Conservation (phyloP, 352 stramenopile species). For the Phytopythium delawarense region DNA sequence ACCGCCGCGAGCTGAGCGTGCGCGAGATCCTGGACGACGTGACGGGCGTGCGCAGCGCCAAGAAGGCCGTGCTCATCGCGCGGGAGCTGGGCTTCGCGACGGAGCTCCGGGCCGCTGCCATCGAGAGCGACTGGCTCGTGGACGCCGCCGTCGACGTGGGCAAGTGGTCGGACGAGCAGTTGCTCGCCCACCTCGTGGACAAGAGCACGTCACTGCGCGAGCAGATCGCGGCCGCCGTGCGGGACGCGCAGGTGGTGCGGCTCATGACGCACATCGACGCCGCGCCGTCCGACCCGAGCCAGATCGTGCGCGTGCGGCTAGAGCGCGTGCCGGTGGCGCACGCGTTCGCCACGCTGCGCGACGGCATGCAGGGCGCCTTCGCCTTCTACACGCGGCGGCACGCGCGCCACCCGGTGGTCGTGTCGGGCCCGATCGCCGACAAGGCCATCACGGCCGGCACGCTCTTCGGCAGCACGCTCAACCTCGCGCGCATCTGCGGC, state of each 20-base stretch:
- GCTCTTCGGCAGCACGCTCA: slow-evolving; percentile 75
- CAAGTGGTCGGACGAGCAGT: slow-evolving; percentile 44
- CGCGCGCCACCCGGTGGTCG: slow-evolving; percentile 65
- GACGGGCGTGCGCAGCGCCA: slow-evolving; percentile 83
- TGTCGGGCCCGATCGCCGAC: slow-evolving; percentile 78
- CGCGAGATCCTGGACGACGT: slow-evolving; percentile 91
- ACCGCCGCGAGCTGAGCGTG: slow-evolving; percentile 47
- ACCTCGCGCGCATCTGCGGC: slow-evolving; percentile 67
- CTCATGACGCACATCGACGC: slow-evolving; percentile 60
- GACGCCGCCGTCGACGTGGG: slow-evolving; percentile 25
- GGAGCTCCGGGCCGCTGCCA: slow-evolving; percentile 65
- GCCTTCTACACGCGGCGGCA: slow-evolving; percentile 79
- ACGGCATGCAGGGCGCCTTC: slow-evolving; percentile 60
- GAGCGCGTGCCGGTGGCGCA: slow-evolving; percentile 37
- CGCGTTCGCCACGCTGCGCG: slow-evolving; percentile 56
- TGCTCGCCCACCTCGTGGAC: slow-evolving; percentile 49
- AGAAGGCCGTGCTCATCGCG: slow-evolving; percentile 92
- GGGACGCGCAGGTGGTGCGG: slow-evolving; percentile 34
- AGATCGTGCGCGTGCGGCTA: slow-evolving; percentile 27
- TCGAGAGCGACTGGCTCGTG: slow-evolving; percentile 40
- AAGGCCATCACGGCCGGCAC: slow-evolving; percentile 69
- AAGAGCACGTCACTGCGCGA: slow-evolving; percentile 35
- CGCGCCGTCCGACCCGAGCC: neutral
- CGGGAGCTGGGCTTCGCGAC: slow-evolving; percentile 89
- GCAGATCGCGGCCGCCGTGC: slow-evolving; percentile 24